Conservation (phyloP, 2,329 filamentous ascomycete genomes). For the Tolypocladium pustulatum region DNA sequence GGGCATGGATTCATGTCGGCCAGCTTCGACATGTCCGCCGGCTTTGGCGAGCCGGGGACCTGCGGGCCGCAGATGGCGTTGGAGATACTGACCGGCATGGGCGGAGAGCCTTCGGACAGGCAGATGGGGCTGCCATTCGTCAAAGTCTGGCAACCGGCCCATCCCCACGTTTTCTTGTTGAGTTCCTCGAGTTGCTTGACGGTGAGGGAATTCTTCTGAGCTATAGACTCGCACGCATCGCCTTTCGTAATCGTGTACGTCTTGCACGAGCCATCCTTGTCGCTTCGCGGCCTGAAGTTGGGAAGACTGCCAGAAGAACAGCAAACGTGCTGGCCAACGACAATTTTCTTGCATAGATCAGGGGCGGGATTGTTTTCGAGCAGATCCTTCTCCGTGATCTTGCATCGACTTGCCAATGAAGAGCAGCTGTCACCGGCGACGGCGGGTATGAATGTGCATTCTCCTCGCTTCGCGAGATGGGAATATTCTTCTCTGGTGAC, state of each 20-base stretch:
- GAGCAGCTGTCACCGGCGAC: slow-evolving; percentile 20
- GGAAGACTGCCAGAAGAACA: slow-evolving; percentile 18
- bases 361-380: slow-evolving; percentile 18
- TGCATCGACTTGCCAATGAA: slow-evolving; percentile 21
- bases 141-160: slow-evolving; percentile 12
- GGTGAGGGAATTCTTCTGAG: slow-evolving; percentile 18
- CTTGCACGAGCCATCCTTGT: slow-evolving; percentile 22
- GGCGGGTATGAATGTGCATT: not conserved
- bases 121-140: slow-evolving; percentile 11
- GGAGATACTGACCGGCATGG: slow-evolving; percentile 13
- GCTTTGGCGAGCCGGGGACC: slow-evolving; percentile 9
- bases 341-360: slow-evolving; percentile 15
- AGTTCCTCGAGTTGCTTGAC: not conserved
- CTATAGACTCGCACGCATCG: slow-evolving; percentile 26
- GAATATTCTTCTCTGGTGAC: not conserved
- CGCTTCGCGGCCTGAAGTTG: slow-evolving; percentile 4
- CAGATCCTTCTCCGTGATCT: slow-evolving; percentile 23
- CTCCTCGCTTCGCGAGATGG: not conserved
- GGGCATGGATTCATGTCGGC: slow-evolving; percentile 17
- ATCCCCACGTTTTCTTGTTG: slow-evolving; percentile 21
- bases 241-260: slow-evolving; percentile 18
- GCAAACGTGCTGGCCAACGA: slow-evolving; percentile 21
- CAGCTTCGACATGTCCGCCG: slow-evolving; percentile 6
- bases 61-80: slow-evolving; percentile 19
- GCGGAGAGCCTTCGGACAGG: slow-evolving; percentile 15